phyloP scores from a whole-genome alignment of 129 eudicot genomes.

The Scalesia atractyloides region DNA sequence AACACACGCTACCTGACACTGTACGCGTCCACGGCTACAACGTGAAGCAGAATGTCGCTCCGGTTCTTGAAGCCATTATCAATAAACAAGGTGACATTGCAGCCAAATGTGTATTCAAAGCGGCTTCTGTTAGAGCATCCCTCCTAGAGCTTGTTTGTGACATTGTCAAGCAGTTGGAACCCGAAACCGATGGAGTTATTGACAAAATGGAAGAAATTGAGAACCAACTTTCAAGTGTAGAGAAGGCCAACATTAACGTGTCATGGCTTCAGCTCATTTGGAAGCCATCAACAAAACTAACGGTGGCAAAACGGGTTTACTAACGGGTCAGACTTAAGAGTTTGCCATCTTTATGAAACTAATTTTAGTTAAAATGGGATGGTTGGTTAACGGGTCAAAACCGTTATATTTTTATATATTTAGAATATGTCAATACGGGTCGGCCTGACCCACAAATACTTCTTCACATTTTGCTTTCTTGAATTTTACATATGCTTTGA shows the following conservation, averaged over 20 bases:
- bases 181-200: constrained; percentile 1
- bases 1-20: background rate
- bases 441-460: too few relatives aligned
- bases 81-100: constrained; percentile 40
- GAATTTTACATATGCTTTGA: too few relatives aligned
- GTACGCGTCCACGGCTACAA: constrained; percentile 39
- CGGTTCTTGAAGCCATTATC: constrained; percentile 37
- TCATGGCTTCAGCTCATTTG: constrained; percentile 30
- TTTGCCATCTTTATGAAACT: too few relatives aligned
- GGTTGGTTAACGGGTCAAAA: too few relatives aligned
- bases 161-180: constrained; percentile 13
- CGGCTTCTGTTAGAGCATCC: constrained; percentile 21
- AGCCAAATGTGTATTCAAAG: constrained; percentile 18
- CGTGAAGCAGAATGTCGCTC: constrained; percentile 37
- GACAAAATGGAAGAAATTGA: constrained; percentile 26
- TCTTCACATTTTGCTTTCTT: too few relatives aligned
- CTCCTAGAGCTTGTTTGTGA: constrained; percentile 35
- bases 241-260: constrained; percentile 28
- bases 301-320: background rate
- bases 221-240: constrained; percentile 15
- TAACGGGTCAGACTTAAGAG: background rate
- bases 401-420: too few relatives aligned
- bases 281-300: constrained; percentile 2
- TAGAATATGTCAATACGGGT: too few relatives aligned
- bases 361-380: too few relatives aligned